Conservation (phyloP, 2,329 filamentous ascomycete species). For the Monosporascus sp. region DNA sequence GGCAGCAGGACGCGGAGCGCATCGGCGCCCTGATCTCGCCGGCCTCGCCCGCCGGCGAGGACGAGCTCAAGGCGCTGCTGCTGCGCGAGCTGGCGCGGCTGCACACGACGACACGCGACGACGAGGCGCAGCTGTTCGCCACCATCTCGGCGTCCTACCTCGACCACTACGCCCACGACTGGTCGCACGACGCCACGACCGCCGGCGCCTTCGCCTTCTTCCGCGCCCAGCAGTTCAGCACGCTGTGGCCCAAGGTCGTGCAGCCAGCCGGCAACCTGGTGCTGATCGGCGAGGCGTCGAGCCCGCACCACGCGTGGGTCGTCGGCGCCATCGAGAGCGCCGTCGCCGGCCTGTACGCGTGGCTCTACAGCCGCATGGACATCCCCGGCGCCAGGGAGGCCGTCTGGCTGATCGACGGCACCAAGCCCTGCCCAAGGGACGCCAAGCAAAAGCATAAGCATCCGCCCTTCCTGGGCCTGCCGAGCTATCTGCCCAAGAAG, state of each 20-base stretch:
- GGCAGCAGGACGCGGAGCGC: constrained; percentile 29
- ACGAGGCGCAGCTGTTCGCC: neutral
- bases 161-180: constrained; percentile 23
- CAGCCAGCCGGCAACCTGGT: constrained; percentile 18
- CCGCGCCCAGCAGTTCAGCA: constrained; percentile 26
- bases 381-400: too few species aligned
- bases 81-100: constrained; percentile 23
- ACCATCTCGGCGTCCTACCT: constrained; percentile 8
- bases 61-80: constrained; percentile 20
- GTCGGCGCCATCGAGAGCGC: constrained; percentile 26
- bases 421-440: too few species aligned
- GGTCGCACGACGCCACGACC: constrained; percentile 23
- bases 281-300: constrained; percentile 26
- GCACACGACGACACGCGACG: constrained; percentile 9
- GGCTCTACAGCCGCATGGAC: too few species aligned
- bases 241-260: constrained; percentile 20
- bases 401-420: too few species aligned
- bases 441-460: too few species aligned
- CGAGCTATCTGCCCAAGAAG: too few species aligned
- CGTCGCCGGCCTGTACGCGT: neutral
- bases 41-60: constrained; percentile 5
- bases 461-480: too few species aligned
- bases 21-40: constrained; percentile 21
- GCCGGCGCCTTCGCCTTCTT: constrained; percentile 29
- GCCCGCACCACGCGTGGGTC: constrained; percentile 28